Base-by-base conservation (phyloP, 164 flowering plant genomes). In the Chimonanthus praecox region DNA sequence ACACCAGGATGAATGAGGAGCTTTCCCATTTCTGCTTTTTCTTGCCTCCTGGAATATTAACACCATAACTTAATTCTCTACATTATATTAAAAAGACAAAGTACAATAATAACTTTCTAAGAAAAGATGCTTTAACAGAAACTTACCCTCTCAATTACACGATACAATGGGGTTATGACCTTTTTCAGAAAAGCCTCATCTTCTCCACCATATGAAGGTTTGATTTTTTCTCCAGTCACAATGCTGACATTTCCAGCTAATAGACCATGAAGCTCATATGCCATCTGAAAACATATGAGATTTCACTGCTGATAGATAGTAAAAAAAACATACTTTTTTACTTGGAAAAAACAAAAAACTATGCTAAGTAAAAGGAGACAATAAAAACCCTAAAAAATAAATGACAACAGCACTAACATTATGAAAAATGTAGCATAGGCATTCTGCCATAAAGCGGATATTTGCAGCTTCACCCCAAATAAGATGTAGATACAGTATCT, bases 401-500 rank as follows among this genome's bases (percentile, higher is more conserved):
- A 73, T 43, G 4, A 68, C 61, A 16, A 49, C 60, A 54, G 60
- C 45, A 67, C 98, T 85, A 73, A 94, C 99, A 86, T 96, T 90
- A 74, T 96, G 99, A 74, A 92, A 96, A 64, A 96, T 96, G 78
- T 92, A 96, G 88, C 98, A 90, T 18, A 94, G 79, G 72, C 98
- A 96, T 83, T 94, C 99, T 74, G 99, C 98, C 97, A 96, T 92
- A 80, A 92, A 96, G 49, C 97, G 92, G 69, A 94, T 79, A 84
- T 96, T 96, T 49, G 97, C 98, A 77, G 99, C 98, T 84, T 96
- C 99, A 68, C 99, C 99, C 97, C 98, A 96, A 15, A 96, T 90
- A 63, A 94, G 95, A 83, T 92, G 87, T 10, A 96, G 87, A 47
- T 96, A 94, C 5, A 96, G 85, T 66, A 94, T 87, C 82, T 94